Conservation (phyloP, 2,329 filamentous ascomycete species). For the Waltergamsia citrina region DNA sequence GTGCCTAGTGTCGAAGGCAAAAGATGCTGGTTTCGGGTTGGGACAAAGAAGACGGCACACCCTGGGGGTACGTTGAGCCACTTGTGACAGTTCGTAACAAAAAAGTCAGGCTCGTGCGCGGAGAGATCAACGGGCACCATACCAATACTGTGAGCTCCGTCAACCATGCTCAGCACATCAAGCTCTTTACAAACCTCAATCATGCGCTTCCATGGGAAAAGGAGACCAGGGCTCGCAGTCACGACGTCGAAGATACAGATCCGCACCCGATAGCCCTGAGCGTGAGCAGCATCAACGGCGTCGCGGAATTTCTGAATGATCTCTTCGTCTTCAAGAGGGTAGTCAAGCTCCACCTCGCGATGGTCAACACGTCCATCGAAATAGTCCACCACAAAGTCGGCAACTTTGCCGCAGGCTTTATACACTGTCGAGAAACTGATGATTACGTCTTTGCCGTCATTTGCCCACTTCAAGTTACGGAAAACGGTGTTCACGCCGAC, state of each 20-base stretch:
- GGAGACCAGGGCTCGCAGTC: slow-evolving; percentile 66
- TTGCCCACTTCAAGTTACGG: slow-evolving; percentile 59
- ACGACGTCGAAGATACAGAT: slow-evolving; percentile 73
- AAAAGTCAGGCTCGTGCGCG: slow-evolving; percentile 69
- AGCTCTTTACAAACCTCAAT: slow-evolving; percentile 54
- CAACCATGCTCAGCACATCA: slow-evolving; percentile 63
- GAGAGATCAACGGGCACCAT: slow-evolving; percentile 63
- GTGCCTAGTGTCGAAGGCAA: slow-evolving; percentile 71
- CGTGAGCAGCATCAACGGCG: slow-evolving; percentile 41
- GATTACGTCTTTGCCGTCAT: slow-evolving; percentile 67
- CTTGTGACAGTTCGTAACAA: slow-evolving; percentile 81
- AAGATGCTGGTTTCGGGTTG: slow-evolving; percentile 63
- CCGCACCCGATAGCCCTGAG: slow-evolving; percentile 50
- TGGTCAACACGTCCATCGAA: slow-evolving; percentile 32
- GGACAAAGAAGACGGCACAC: slow-evolving; percentile 74
- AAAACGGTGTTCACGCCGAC: slow-evolving; percentile 70
- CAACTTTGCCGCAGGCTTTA: slow-evolving; percentile 63
- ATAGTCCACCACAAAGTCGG: slow-evolving; percentile 61
- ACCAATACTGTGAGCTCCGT: slow-evolving; percentile 79
- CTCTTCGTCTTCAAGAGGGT: slow-evolving; percentile 61
- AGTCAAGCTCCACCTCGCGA: slow-evolving; percentile 49
- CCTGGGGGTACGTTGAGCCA: slow-evolving; percentile 79
- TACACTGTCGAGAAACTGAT: slow-evolving; percentile 74
- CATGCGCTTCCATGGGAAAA: slow-evolving; percentile 68
- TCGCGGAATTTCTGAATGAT: slow-evolving; percentile 52